phyloP scores from a whole-genome alignment of 2,329 filamentous ascomycete genomes.

The Coniella lustricola region DNA sequence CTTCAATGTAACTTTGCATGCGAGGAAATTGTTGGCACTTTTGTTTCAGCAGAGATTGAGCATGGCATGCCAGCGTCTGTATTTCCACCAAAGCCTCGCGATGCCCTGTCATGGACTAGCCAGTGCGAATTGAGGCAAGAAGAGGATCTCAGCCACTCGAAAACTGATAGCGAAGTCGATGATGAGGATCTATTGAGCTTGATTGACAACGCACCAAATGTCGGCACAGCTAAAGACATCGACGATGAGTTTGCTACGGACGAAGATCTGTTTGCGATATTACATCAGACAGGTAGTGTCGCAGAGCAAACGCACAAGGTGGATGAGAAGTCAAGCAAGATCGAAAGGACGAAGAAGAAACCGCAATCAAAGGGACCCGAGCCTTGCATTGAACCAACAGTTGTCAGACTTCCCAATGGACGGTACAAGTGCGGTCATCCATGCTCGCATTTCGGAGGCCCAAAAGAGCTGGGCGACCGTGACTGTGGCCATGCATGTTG shows the following conservation, averaged over 20 bases:
- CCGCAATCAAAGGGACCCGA: background rate
- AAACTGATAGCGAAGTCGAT: constrained; percentile 28
- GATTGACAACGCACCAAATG: constrained; percentile 14
- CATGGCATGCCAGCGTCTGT: constrained; percentile 18
- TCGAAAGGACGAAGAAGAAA: constrained; percentile 18
- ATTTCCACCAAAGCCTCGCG: constrained; percentile 8
- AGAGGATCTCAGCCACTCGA: constrained; percentile 12
- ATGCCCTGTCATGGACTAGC: background rate
- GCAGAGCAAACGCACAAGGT: background rate
- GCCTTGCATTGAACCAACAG: constrained; percentile 15
- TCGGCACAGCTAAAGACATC: no score
- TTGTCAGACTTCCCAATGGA: constrained; percentile 56
- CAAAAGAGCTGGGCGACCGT: constrained; percentile 30
- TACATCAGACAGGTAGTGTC: background rate
- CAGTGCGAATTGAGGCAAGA: background rate
- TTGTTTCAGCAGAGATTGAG: constrained; percentile 25
- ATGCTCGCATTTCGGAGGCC: constrained; percentile 38
- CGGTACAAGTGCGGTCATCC: constrained; percentile 68
- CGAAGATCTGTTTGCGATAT: background rate
- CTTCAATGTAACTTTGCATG: constrained; percentile 70
- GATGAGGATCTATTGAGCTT: constrained; percentile 36
- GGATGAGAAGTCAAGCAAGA: background rate
- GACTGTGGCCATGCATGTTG: constrained; percentile 68
- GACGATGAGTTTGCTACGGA: background rate
- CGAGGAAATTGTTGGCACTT: constrained; percentile 69